Percentiles rank a stretch among this genome's conserved stretches.
Conservation (phyloP, 352 stramenopile species). For the Pythium aquatile region DNA sequence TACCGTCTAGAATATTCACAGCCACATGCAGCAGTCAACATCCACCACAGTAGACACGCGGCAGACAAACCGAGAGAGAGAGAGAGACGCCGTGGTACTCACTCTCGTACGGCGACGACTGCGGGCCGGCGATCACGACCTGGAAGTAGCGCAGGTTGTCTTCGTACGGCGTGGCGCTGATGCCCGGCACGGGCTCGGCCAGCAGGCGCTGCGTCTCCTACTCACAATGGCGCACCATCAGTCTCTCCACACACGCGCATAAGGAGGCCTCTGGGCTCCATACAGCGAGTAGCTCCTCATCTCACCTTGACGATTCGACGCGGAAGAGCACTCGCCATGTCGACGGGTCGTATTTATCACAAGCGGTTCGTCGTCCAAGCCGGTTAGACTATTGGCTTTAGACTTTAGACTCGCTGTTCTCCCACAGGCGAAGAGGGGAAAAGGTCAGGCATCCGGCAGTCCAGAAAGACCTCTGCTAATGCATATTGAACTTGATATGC, state of each 20-base stretch:
- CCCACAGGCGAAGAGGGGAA: conserved; percentile 1
- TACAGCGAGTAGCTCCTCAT: neutral
- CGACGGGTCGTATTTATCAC: neutral
- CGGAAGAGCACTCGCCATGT: conserved; percentile 61
- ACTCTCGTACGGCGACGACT: conserved; percentile 95
- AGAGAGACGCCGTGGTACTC: conserved; percentile 23
- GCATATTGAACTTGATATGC: conserved; percentile 16
- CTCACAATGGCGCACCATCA: neutral
- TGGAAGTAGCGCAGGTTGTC: conserved; percentile 99
- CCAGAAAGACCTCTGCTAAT: conserved; percentile 2
- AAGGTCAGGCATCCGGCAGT: neutral
- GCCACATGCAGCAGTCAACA: neutral
- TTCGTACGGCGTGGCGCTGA: conserved; percentile 95
- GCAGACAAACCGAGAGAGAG: too few species aligned
- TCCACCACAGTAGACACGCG: too few species aligned
- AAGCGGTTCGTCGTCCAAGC: neutral
- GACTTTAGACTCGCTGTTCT: conserved; percentile 3
- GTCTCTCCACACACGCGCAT: neutral
- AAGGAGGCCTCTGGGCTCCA: neutral
- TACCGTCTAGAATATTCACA: conserved; percentile 54
- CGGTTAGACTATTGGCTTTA: neutral
- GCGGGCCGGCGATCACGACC: conserved; percentile 95
- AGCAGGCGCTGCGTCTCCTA: conserved; percentile 95
- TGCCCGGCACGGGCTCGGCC: conserved; percentile 94
- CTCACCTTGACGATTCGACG: conserved; percentile 75